Evolutionary conservation across 768 basidiomycete genomes (phyloP), one percentile per base, ranked within the genome.

Genomic region (Leccinum rimulosum): DNA sequence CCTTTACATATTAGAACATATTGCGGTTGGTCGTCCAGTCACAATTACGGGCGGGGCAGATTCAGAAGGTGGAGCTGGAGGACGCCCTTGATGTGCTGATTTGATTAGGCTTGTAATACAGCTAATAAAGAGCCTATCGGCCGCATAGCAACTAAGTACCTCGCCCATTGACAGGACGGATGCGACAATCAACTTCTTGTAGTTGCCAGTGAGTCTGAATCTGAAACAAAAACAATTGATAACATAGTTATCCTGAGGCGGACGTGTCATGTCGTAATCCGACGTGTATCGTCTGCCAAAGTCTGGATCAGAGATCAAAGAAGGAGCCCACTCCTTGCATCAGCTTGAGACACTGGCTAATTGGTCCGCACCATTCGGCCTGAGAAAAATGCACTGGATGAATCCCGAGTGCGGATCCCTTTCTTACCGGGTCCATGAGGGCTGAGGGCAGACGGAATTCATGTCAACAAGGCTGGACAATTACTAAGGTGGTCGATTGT

Each of bases 351-450:
- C 61, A 61, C 66, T 54, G 56, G n/a, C 47, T 33, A 6, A 54
- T 58, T 51, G 27, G 35, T 40, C 52, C 12, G n/a, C 57, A 48
- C 57, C 56, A 54, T 43, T 55, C 45, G 33, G 45, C 27, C 45
- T 36, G 55, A 55, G 60, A 59, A 65, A 65, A 49, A 25, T 30
- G n/a, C 35, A 19, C 38, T 30, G 50, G 57, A 58, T 51, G 68
- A 52, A 65, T 68, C 67, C 25, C 48, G 12, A 54, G 35, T 62
- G 64, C 43, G 68, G 61, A 64, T 68, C 68, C 47, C 57, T 56
- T 57, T 52, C 55, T 48, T 52, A 33, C n/a, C 54, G 30, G 7
- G 35, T 38, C 43, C 49, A 8, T 38, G 50, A 56, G 67, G 67
- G 61, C 50, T 56, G 51, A 69, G 67, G 67, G 67, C 4, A 55